These are phyloP conservation scores for Lophium mytilinum DNA, from an alignment of 495 filamentous ascomycete species.

Conservation along the genomic window DNA sequence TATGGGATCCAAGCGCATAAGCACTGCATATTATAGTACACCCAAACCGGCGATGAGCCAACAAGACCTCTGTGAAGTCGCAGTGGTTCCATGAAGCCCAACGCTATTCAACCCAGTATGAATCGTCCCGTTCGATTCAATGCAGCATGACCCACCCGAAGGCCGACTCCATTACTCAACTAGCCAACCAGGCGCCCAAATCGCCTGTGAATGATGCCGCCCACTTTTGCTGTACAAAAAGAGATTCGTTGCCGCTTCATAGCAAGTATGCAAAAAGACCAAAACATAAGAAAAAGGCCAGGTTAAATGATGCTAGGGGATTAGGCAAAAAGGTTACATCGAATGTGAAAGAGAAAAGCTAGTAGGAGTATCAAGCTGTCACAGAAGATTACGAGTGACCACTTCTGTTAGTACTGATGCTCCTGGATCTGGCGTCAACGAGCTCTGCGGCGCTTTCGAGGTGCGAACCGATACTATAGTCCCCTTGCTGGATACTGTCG, in stretches of 20 bases:
- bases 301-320: too few species aligned
- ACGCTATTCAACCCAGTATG: too few species aligned
- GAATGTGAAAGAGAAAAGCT: background rate
- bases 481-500: conserved; percentile 43
- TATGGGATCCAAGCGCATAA: too few species aligned
- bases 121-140: too few species aligned
- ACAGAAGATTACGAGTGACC: background rate
- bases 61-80: too few species aligned
- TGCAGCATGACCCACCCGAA: too few species aligned
- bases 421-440: conserved; percentile 20
- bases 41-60: too few species aligned
- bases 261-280: background rate
- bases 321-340: background rate
- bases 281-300: background rate
- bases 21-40: too few species aligned
- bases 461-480: conserved; percentile 10
- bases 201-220: background rate
- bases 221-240: conserved; percentile 1
- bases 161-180: too few species aligned
- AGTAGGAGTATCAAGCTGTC: background rate
- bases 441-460: conserved; percentile 28
- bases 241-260: background rate
- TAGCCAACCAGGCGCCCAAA: too few species aligned
- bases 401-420: conserved; percentile 8
- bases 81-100: too few species aligned